Evolutionary conservation across 1,284 basidiomycete species (phyloP), one percentile per base, ranked within the genome.

Genomic region (Irpex lacteus): DNA sequence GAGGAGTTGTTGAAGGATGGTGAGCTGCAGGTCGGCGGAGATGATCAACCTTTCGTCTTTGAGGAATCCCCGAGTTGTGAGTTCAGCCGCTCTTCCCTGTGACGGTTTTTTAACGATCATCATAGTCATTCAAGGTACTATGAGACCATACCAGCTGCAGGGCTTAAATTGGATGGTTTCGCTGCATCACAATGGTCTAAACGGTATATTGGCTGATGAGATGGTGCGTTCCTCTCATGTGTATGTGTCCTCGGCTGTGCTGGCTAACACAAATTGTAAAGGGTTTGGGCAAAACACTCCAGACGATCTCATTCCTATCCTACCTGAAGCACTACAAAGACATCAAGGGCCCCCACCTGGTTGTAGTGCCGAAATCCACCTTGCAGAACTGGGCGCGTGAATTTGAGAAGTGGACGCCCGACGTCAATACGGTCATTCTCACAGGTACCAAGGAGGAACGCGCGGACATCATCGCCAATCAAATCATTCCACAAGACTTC

Each of bases 131-230:
- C 84, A 92, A 64, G 96, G 98, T 7, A 83, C 80, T 56, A 98
- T 99, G 96, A 85, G 97, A 54, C 86, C 91, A 56, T 99, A 99
- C 75, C 98, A 99, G 76, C 78, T 99, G 1, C 96, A 98, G 74
- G 98, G 98, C 58, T 79, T 99, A 37, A 98, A 98, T 75, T 96
- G 96, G 96, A 94, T 98, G 95, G 89, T 94, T 3, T 92, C 92
- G 0, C 80, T 98, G 13, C 91, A 97, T 72, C 94, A 96, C 75
- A 96, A 97, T 70, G 94, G 95, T 64, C 83, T 97, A 68, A 97
- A 97, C 70, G 95, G 95, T 63, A 97, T 97, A 64, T 84, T 97
- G 2, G 94, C 95, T 0, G 95, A 97, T 70, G 95, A 97, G 76
- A 98, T 97, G 95, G 94, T 92, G 60, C 59, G 82, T 71, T 18